phyloP scores from a whole-genome alignment of 257 asterid genomes.

The Rhazya stricta region DNA sequence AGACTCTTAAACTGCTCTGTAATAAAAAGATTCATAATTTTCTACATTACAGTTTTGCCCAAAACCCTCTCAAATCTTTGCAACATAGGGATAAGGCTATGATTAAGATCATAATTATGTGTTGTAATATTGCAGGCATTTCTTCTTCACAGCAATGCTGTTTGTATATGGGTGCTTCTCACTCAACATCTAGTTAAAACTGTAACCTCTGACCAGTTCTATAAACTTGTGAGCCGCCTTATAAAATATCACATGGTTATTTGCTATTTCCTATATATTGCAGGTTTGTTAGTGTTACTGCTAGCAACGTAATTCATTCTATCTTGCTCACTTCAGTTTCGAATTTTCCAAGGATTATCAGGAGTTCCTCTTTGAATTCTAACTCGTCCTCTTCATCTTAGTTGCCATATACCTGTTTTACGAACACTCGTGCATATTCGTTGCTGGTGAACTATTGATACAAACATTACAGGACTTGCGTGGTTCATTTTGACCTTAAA shows the following conservation, averaged over 20 bases:
- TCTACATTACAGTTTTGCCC: neutral
- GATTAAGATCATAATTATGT: neutral
- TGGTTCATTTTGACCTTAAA: slow-evolving; percentile 66
- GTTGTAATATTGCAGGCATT: slow-evolving; percentile 39
- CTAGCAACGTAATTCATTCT: neutral
- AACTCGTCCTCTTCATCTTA: neutral
- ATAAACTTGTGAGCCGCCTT: slow-evolving; percentile 43
- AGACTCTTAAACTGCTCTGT: slow-evolving; percentile 60
- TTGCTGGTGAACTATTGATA: neutral
- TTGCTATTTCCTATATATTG: slow-evolving; percentile 57
- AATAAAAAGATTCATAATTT: neutral
- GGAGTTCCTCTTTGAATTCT: too few species aligned
- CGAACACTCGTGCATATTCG: neutral
- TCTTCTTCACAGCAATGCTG: slow-evolving; percentile 70
- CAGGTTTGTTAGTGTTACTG: slow-evolving; percentile 36
- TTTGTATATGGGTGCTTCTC: slow-evolving; percentile 62
- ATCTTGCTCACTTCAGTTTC: neutral
- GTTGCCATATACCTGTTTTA: neutral
- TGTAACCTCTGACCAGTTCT: slow-evolving; percentile 43
- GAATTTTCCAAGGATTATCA: neutral
- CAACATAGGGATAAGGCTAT: neutral
- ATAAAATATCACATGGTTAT: slow-evolving; percentile 63
- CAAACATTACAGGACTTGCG: slow-evolving; percentile 40
- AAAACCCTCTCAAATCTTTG: neutral
- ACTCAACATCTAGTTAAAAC: slow-evolving; percentile 52